Base-by-base conservation (phyloP, 257 asterid genomes). In the Nicotiana sylvestris region DNA sequence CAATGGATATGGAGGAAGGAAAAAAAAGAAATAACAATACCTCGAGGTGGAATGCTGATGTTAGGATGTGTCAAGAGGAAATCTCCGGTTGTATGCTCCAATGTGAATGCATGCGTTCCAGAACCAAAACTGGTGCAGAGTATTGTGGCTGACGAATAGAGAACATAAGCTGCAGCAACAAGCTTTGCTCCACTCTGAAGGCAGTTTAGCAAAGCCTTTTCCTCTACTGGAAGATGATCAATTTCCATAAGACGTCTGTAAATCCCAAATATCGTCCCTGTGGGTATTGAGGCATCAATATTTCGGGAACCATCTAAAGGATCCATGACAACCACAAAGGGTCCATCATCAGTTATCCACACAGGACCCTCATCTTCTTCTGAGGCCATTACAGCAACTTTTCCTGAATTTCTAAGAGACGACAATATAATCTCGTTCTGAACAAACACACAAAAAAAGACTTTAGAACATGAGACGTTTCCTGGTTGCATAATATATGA, bases 201-300 rank as follows among this genome's bases (percentile, higher is more conserved):
- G 60, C 95, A 95, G 87, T 95, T 95, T 53, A 95, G 89, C 82
- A 69, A 82, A 5, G 98, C 93, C 85, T 92, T 95, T 78, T 95
- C 98, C 85, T 89, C 91, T 35, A 58, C 85, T 3, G 95, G 97
- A 61, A 94, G 88, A 87, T 92, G 96, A 87, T 94, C 97, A 15
- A 92, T 81, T 82, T 95, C 99, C 70, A 55, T 82, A 4, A 95
- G 97, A 29, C 94, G 95, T 58, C 74, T 88, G 64, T 95, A 95
- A 84, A 95, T 84, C 70, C 99, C 99, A 15, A 95, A 94, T 82
- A 95, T 95, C 43, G 97, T 92, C 57, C 99, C 99, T 5, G 98
- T 95, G n/a, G 99, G 97, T 86, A 95, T 94, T 6, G 98, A 95
- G 46, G 99, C 99, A 81, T 92, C 99, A 16, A 95, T 95, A 64